Evolutionary conservation across 2,329 filamentous ascomycete species (phyloP).

Genomic region (Sporothrix schenckii): DNA sequence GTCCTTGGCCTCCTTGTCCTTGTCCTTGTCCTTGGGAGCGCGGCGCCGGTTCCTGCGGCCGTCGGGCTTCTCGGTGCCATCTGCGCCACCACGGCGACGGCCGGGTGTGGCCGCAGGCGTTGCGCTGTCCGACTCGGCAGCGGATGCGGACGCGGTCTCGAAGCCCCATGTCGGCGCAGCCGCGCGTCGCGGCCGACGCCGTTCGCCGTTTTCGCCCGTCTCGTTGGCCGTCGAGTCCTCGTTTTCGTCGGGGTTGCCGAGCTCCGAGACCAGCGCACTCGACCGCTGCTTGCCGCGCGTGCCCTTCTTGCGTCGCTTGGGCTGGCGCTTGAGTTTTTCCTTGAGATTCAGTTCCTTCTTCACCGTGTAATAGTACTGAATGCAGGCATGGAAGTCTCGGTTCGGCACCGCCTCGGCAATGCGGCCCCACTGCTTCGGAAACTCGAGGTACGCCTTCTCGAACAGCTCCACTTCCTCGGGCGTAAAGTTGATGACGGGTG

Average conservation of each 20-base stretch:
- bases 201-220: conserved; percentile 61
- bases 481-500: conserved; percentile 74
- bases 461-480: conserved; percentile 70
- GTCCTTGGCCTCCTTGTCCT: conserved; percentile 42
- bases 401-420: conserved; percentile 69
- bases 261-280: conserved; percentile 67
- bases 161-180: conserved; percentile 72
- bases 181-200: conserved; percentile 63
- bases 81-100: conserved; percentile 47
- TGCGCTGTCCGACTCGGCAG: conserved; percentile 60
- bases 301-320: conserved; percentile 60
- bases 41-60: conserved; percentile 47
- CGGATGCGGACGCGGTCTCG: conserved; percentile 52
- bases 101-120: conserved; percentile 62
- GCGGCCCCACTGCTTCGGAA: conserved; percentile 80
- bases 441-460: conserved; percentile 73
- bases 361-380: conserved; percentile 83
- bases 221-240: conserved; percentile 55
- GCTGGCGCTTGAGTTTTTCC: conserved; percentile 70
- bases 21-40: conserved; percentile 44
- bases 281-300: conserved; percentile 61
- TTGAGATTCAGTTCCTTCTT: conserved; percentile 76
- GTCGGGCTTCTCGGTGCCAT: conserved; percentile 33
- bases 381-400: conserved; percentile 76
- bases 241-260: conserved; percentile 61